Percentiles rank a stretch among this genome's conserved stretches.
Conservation (phyloP, 192 early-diverging fungal genomes). For the Geranomyces michiganensis region DNA sequence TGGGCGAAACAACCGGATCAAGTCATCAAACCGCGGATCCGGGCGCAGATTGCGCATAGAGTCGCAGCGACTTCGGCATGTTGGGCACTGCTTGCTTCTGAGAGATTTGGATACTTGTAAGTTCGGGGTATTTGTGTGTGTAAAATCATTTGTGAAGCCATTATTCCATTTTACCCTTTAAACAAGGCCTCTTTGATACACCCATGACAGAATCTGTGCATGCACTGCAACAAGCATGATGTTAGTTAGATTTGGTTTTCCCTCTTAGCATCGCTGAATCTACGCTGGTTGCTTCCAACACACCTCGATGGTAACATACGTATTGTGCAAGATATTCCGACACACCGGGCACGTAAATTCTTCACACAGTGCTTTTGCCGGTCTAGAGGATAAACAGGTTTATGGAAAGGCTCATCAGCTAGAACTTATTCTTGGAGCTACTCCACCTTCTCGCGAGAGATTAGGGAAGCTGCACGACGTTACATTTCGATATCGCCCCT, state of each 20-base stretch:
- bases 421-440: too few species aligned
- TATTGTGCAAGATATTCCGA: slow-evolving; percentile 22
- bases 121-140: not conserved
- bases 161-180: slow-evolving; percentile 9
- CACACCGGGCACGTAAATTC: slow-evolving; percentile 36
- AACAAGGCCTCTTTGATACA: slow-evolving; percentile 25
- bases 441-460: too few species aligned
- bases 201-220: slow-evolving; percentile 32
- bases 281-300: not conserved
- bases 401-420: too few species aligned
- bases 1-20: slow-evolving; percentile 16
- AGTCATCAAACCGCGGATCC: slow-evolving; percentile 32
- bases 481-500: too few species aligned
- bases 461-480: too few species aligned
- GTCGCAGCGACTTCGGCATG: slow-evolving; percentile 26
- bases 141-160: too few species aligned
- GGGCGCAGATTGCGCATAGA: slow-evolving; percentile 33
- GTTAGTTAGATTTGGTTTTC: not conserved
- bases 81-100: slow-evolving; percentile 33
- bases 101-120: not conserved
- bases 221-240: slow-evolving; percentile 21
- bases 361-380: slow-evolving; percentile 12
- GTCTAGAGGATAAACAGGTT: slow-evolving; percentile 3
- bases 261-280: too few species aligned
- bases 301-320: slow-evolving; percentile 29